These are phyloP conservation scores for Lentinula raphanica DNA, from an alignment of 768 basidiomycete genomes.

Conservation along the genomic window DNA sequence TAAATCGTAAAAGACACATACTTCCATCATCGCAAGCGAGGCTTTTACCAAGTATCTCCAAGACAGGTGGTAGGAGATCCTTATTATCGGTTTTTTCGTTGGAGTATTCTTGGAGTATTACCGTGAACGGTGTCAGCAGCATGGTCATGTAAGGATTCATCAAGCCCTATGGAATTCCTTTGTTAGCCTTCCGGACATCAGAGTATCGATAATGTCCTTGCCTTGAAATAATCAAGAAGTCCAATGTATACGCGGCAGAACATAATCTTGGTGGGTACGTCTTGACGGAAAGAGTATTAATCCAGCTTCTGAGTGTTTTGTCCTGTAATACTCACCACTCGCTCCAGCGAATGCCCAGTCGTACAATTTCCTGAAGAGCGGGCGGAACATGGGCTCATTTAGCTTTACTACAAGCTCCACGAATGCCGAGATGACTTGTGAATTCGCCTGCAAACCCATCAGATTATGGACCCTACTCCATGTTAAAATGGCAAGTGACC, in stretches of 20 bases:
- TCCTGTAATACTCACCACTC: conserved; percentile 29
- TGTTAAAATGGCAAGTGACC: background rate
- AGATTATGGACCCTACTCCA: conserved; percentile 6
- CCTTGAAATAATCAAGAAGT: conserved; percentile 87
- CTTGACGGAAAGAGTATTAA: conserved; percentile 18
- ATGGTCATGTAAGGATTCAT: conserved; percentile 91
- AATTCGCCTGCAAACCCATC: conserved; percentile 40
- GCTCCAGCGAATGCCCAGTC: conserved; percentile 87
- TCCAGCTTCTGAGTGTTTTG: background rate
- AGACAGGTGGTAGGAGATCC: conserved; percentile 57
- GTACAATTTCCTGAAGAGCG: conserved; percentile 84
- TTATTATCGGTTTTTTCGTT: conserved; percentile 27
- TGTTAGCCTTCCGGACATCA: background rate
- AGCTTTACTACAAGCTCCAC: conserved; percentile 87
- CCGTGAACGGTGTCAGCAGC: conserved; percentile 61
- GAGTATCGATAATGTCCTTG: conserved; percentile 20
- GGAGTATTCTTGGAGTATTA: conserved; percentile 51
- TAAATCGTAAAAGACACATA: conserved; percentile 29
- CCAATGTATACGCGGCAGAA: conserved; percentile 72
- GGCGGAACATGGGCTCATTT: conserved; percentile 87
- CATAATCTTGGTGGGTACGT: conserved; percentile 51
- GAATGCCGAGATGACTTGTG: conserved; percentile 63
- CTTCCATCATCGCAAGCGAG: conserved; percentile 78
- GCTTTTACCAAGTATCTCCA: conserved; percentile 62
- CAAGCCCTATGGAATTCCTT: conserved; percentile 46